These are phyloP conservation scores for Cladorrhinum sp. DNA, from an alignment of 2,329 filamentous ascomycete species.

Conservation along the genomic window DNA sequence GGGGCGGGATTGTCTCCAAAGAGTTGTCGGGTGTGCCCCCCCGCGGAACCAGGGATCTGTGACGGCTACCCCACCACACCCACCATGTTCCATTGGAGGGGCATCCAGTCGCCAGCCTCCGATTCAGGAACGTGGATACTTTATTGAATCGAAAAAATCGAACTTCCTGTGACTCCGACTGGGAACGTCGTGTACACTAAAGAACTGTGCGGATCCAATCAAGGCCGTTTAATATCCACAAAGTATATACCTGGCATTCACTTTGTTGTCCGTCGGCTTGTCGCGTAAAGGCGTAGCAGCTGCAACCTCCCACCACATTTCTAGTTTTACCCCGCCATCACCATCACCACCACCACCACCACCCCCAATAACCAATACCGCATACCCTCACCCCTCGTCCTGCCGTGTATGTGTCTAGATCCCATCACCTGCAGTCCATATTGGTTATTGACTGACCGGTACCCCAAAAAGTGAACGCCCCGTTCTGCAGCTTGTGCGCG, in stretches of 20 bases:
- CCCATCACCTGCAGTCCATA: neutral
- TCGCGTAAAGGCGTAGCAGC: neutral
- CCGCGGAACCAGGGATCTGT: neutral
- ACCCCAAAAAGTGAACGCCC: conserved; percentile 8
- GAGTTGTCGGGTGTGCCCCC: neutral
- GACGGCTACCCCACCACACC: conserved; percentile 21
- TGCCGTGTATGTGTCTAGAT: conserved; percentile 3
- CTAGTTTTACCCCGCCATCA: conserved; percentile 6
- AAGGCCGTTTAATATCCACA: neutral
- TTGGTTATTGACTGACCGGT: conserved; percentile 8
- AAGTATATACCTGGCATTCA: neutral
- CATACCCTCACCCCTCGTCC: neutral
- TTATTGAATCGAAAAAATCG: conserved; percentile 17
- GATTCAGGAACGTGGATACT: conserved; percentile 41
- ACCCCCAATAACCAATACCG: no score
- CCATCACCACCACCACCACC: neutral
- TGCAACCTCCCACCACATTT: neutral
- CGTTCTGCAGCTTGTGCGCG: conserved; percentile 9
- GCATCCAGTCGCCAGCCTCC: conserved; percentile 33
- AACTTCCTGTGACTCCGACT: conserved; percentile 18
- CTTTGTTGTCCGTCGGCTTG: no score
- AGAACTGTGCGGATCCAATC: neutral
- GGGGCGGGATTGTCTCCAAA: neutral
- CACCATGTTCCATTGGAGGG: conserved; percentile 19
- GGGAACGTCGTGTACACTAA: neutral